Evolutionary conservation across 805 yeast species (phyloP), one percentile per base, ranked within the genome.

Genomic region (Candida incommunis): DNA sequence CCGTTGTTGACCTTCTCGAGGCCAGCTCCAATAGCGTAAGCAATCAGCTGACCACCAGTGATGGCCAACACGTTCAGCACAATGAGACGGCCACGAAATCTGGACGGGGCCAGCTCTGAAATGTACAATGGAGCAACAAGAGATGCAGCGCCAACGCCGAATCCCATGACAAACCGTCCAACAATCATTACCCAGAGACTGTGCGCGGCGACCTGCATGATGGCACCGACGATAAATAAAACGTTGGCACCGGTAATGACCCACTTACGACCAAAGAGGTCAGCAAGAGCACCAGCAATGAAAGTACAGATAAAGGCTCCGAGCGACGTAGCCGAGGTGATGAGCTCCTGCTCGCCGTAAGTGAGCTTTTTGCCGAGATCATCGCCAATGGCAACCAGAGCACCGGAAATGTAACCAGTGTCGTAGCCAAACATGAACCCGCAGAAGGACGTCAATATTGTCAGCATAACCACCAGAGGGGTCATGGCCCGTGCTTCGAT

Each of bases 351-450:
- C 53, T 87, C 79, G 41, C 95, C 94, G 47, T 76, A 73, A 0
- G 87, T 68, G 45, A 88, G 69, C 0, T 60, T 55, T 46, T 71
- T 70, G 40, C 70, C 65, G 50, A 90, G 72, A 59, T 84, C 95
- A 3, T 77, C 74, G 11, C 88, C 87, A 42, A 90, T 78, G 29
- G 87, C 77, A 20, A 88, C 95, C 55, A 90, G 70, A 0, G 96
- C 96, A 18, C 94, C 80, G 2, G 97, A 90, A 37, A 90, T 88
- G 64, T 90, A 90, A 53, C 97, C 97, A 0, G 97, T 90, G 62
- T 90, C 98, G 59, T 90, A 90, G 53, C 98, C 98, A 64, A 90
- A 90, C 86, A 90, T 77, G 64, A 88, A 86, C 1, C 97, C 97
- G 0, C 96, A 87, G 50, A 90, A 80, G 4, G 96, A 87, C 0